Conservation (phyloP, 805 yeast species). For the Wickerhamomyces bisporus region DNA sequence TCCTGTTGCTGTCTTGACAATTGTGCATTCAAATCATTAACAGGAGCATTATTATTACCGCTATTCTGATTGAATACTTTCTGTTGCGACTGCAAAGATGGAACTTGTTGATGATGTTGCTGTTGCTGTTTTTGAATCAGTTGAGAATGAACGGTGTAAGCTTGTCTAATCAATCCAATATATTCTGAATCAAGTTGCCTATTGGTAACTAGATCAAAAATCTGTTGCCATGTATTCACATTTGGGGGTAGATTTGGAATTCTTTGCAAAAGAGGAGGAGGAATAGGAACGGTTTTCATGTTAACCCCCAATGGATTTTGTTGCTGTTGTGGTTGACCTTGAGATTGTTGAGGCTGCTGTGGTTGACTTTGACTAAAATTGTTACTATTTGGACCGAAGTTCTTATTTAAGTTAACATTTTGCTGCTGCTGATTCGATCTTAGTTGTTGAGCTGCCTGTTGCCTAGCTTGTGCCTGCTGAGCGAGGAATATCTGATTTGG, state of each 20-base stretch:
- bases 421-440: slow-evolving; percentile 19
- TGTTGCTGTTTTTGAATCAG: slow-evolving; percentile 42
- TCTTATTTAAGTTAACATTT: slow-evolving; percentile 2
- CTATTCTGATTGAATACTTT: slow-evolving; percentile 21
- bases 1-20: slow-evolving; percentile 29
- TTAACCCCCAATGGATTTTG: slow-evolving; percentile 29
- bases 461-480: slow-evolving; percentile 47
- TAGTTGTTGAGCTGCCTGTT: slow-evolving; percentile 43
- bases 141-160: slow-evolving; percentile 64
- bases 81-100: slow-evolving; percentile 21
- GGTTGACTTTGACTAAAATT: slow-evolving; percentile 29
- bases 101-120: slow-evolving; percentile 23
- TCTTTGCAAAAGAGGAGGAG: slow-evolving; percentile 55
- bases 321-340: slow-evolving; percentile 4
- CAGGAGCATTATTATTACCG: slow-evolving; percentile 1
- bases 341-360: slow-evolving; percentile 8
- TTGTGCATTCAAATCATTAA: slow-evolving; percentile 17
- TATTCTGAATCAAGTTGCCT: slow-evolving; percentile 54
- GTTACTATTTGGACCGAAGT: slow-evolving; percentile 3
- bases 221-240: slow-evolving; percentile 76
- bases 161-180: slow-evolving; percentile 55
- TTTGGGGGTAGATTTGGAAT: slow-evolving; percentile 77
- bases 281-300: slow-evolving; percentile 66
- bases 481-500: slow-evolving; percentile 33
- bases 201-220: slow-evolving; percentile 56